Conservation (phyloP, 352 stramenopile genomes). For the Globisporangium parvum region DNA sequence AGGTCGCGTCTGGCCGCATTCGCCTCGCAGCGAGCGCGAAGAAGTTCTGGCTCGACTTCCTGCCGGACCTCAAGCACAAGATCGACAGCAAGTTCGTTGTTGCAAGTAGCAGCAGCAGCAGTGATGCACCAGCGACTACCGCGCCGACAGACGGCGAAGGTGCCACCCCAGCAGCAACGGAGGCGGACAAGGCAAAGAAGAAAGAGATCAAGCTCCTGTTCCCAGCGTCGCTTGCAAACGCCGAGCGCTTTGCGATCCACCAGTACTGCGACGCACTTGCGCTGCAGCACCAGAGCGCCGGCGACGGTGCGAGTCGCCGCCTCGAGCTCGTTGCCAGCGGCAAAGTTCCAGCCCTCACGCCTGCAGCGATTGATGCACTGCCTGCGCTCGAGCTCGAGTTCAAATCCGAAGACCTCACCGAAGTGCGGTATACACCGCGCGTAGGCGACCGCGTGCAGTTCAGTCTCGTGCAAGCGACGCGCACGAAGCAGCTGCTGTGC, state of each 20-base stretch:
- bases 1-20: conserved; percentile 35
- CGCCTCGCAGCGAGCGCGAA: conserved; percentile 26
- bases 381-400: conserved; percentile 48
- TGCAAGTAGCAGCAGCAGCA: conserved; percentile 1
- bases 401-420: conserved; percentile 44
- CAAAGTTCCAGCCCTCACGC: conserved; percentile 18
- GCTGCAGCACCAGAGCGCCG: conserved; percentile 43
- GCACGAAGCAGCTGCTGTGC: conserved; percentile 59
- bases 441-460: conserved; percentile 62
- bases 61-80: conserved; percentile 53
- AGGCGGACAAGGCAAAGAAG: neutral
- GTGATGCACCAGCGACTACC: conserved; percentile 6
- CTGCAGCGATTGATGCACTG: conserved; percentile 1
- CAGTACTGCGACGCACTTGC: conserved; percentile 62
- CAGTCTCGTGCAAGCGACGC: conserved; percentile 51
- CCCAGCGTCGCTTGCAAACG: conserved; percentile 44
- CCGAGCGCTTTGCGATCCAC: conserved; percentile 53
- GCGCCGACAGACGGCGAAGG: conserved; percentile 1
- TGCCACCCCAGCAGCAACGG: neutral
- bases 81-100: conserved; percentile 41
- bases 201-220: conserved; percentile 37
- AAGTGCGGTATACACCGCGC: conserved; percentile 62
- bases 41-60: conserved; percentile 51
- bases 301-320: conserved; percentile 31
- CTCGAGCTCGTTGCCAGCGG: conserved; percentile 28